Percentiles rank a stretch among this genome's conserved stretches.
These are phyloP conservation scores for Anisogramma anomala DNA, from an alignment of 2,329 filamentous ascomycete genomes.

Conservation along the genomic window DNA sequence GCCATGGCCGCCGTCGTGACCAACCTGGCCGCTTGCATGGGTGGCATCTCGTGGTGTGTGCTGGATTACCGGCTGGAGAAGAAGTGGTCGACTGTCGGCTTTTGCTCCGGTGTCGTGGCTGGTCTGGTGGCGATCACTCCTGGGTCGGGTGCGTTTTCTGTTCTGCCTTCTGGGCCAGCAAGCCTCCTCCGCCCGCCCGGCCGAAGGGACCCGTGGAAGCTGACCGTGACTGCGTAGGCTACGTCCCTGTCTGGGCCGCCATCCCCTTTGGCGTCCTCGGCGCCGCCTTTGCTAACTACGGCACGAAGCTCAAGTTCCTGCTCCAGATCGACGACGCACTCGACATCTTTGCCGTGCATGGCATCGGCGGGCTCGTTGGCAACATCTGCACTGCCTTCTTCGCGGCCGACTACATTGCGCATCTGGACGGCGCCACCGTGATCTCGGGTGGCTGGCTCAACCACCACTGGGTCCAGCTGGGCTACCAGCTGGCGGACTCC, in stretches of 20 bases:
- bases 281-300: slow-evolving; percentile 73
- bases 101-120: slow-evolving; percentile 82
- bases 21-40: slow-evolving; percentile 72
- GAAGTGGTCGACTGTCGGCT: slow-evolving; percentile 89
- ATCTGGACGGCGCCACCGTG: slow-evolving; percentile 56
- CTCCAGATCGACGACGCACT: slow-evolving; percentile 72
- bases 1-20: slow-evolving; percentile 81
- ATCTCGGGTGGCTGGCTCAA: slow-evolving; percentile 76
- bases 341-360: slow-evolving; percentile 81
- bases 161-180: too few relatives aligned
- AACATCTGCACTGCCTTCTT: slow-evolving; percentile 75
- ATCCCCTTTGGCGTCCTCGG: slow-evolving; percentile 69
- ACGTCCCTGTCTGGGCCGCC: slow-evolving; percentile 73
- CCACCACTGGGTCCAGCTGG: slow-evolving; percentile 71
- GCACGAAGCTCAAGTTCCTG: slow-evolving; percentile 81
- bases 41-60: slow-evolving; percentile 80
- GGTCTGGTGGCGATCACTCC: slow-evolving; percentile 83
- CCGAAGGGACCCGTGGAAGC: too few relatives aligned
- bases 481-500: slow-evolving; percentile 74
- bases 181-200: too few relatives aligned
- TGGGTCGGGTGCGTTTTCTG: slow-evolving; percentile 49
- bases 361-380: slow-evolving; percentile 64
- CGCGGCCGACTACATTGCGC: slow-evolving; percentile 72
- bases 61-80: slow-evolving; percentile 79
- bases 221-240: slow-evolving; percentile 32